Percentiles rank a stretch among this genome's conserved stretches.
These are phyloP conservation scores for Flaveria robusta DNA, from an alignment of 129 eudicot genomes.

Conservation along the genomic window DNA sequence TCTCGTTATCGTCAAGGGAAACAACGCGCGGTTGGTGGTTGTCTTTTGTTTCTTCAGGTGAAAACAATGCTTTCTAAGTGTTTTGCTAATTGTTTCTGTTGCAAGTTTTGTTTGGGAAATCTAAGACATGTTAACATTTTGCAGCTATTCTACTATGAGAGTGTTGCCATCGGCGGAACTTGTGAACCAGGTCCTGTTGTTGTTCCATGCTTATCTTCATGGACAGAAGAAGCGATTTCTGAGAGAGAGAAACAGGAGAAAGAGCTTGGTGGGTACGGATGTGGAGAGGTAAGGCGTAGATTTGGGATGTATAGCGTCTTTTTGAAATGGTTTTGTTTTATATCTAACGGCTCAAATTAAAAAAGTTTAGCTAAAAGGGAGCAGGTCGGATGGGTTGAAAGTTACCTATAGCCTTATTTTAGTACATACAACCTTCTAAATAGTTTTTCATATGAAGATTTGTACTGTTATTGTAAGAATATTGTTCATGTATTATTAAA, in stretches of 20 bases:
- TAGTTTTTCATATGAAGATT: not conserved
- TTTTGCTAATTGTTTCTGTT: not conserved
- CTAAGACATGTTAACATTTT: not conserved
- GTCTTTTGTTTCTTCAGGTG: slow-evolving; percentile 87
- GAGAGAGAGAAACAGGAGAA: slow-evolving; percentile 81
- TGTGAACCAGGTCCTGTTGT: slow-evolving; percentile 59
- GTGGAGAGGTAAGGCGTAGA: slow-evolving; percentile 62
- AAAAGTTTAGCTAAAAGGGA: not conserved
- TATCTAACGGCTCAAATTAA: not conserved
- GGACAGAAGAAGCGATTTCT: slow-evolving; percentile 87
- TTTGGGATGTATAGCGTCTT: not conserved
- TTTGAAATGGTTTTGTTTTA: not conserved
- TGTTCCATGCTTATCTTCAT: slow-evolving; percentile 70
- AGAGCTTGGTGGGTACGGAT: slow-evolving; percentile 85
- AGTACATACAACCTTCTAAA: not conserved
- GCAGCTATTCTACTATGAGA: slow-evolving; percentile 79
- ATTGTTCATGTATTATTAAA: not conserved
- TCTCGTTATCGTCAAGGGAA: slow-evolving; percentile 83
- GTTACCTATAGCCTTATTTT: not conserved
- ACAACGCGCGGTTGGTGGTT: slow-evolving; percentile 91
- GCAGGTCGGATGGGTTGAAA: not conserved
- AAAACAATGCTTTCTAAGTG: slow-evolving; percentile 10
- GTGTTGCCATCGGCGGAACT: slow-evolving; percentile 70
- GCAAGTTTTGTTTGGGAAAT: not conserved
- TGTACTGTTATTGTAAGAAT: not conserved